phyloP scores from a whole-genome alignment of 305 asterid genomes.

The Rubia peregrina region DNA sequence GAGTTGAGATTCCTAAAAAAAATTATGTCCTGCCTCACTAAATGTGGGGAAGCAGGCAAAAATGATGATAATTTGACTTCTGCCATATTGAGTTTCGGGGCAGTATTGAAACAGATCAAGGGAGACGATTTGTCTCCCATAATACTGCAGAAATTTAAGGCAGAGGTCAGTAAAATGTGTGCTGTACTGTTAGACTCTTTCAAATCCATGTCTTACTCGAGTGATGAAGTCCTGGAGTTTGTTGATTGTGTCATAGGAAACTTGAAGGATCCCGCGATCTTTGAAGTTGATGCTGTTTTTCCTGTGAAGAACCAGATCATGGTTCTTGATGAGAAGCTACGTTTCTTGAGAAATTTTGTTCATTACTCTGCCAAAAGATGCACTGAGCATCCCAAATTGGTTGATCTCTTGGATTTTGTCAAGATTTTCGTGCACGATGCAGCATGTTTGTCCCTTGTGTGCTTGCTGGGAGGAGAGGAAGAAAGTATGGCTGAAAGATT shows the following conservation, averaged over 20 bases:
- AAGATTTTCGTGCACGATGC: neutral
- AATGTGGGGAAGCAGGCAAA: too few relatives aligned
- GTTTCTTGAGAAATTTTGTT: neutral
- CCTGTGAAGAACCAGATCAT: neutral
- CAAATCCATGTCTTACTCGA: neutral
- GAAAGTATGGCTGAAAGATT: neutral
- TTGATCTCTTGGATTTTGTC: neutral
- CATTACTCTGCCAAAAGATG: neutral
- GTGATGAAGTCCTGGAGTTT: neutral
- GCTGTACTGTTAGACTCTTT: neutral
- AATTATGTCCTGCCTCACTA: neutral
- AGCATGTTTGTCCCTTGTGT: slow-evolving; percentile 1
- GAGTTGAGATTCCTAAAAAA: slow-evolving; percentile 4
- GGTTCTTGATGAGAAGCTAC: neutral
- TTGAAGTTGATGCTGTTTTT: neutral
- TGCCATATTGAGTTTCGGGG: too few relatives aligned
- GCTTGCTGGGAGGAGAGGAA: neutral
- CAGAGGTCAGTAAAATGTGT: neutral
- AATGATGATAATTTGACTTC: neutral
- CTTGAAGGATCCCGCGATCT: neutral
- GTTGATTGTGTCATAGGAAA: neutral
- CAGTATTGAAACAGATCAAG: neutral
- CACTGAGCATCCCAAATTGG: neutral
- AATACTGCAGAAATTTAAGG: neutral
- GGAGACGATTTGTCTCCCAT: neutral